These are phyloP conservation scores for Thraustochytrium sp. DNA, from an alignment of 352 stramenopile species.

Conservation along the genomic window DNA sequence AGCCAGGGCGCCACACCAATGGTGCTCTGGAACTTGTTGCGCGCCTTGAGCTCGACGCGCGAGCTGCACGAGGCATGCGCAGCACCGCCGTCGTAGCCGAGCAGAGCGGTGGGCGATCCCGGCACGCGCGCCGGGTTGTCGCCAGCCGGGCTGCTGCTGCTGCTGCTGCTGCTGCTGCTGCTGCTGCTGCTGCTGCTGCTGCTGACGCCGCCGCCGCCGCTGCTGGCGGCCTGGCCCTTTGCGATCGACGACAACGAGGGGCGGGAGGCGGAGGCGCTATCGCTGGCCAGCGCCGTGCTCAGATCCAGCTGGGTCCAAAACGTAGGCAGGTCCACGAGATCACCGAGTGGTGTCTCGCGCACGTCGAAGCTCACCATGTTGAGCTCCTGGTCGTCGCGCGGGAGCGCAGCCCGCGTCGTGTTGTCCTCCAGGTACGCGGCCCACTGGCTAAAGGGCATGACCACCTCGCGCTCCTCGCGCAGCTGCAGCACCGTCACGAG, in stretches of 20 bases:
- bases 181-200: no score
- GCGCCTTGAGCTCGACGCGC: background rate
- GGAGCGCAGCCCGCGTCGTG: background rate
- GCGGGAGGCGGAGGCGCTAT: no score
- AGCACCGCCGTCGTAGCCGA: conserved; percentile 31
- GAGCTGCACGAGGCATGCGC: background rate
- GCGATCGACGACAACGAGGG: no score
- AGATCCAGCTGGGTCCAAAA: background rate
- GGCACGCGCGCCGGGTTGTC: background rate
- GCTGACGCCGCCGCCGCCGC: no score
- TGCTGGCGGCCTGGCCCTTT: no score
- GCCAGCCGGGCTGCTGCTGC: no score
- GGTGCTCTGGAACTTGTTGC: conserved; percentile 14
- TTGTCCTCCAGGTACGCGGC: background rate
- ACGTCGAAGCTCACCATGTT: conserved; percentile 23
- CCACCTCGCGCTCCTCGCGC: conserved; percentile 36
- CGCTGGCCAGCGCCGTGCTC: background rate
- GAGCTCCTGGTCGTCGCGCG: background rate
- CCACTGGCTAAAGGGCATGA: conserved; percentile 20
- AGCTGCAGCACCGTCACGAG: conserved; percentile 36
- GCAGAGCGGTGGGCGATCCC: background rate
- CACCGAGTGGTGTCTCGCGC: background rate
- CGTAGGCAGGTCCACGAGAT: conserved; percentile 4
- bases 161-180: no score
- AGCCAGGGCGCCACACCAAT: background rate